phyloP scores from a whole-genome alignment of 208 protist genomes.

The Leishmania mexicana region DNA sequence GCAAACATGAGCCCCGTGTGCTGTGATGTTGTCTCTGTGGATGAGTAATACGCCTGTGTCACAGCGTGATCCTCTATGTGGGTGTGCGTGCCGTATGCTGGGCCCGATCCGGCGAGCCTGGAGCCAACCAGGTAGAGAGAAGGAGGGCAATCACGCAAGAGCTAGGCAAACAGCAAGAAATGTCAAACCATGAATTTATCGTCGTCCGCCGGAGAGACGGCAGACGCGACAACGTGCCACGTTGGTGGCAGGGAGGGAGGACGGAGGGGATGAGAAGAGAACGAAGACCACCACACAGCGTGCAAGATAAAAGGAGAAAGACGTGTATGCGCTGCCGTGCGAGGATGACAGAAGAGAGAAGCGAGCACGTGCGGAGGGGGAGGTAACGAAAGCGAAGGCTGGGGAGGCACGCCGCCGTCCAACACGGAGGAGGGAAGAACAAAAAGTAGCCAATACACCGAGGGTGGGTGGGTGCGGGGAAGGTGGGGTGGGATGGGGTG shows the following conservation, averaged over 20 bases:
- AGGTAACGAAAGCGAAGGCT: background rate
- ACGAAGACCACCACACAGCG: background rate
- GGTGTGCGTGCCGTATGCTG: background rate
- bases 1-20: background rate
- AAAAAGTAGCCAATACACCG: background rate
- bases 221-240: background rate
- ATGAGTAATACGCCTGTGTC: background rate
- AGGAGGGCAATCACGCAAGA: background rate
- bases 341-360: background rate
- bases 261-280: background rate
- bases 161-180: too few relatives aligned
- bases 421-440: background rate
- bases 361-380: background rate
- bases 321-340: background rate
- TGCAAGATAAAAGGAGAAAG: too few relatives aligned
- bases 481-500: background rate
- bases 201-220: background rate
- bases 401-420: background rate
- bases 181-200: too few relatives aligned
- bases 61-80: background rate
- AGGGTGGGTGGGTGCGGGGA: background rate
- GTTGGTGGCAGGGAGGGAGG: background rate
- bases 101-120: background rate
- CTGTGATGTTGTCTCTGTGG: background rate
- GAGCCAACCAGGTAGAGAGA: background rate